phyloP scores from a whole-genome alignment of 805 yeast species.

The Kuraishia cidri region DNA sequence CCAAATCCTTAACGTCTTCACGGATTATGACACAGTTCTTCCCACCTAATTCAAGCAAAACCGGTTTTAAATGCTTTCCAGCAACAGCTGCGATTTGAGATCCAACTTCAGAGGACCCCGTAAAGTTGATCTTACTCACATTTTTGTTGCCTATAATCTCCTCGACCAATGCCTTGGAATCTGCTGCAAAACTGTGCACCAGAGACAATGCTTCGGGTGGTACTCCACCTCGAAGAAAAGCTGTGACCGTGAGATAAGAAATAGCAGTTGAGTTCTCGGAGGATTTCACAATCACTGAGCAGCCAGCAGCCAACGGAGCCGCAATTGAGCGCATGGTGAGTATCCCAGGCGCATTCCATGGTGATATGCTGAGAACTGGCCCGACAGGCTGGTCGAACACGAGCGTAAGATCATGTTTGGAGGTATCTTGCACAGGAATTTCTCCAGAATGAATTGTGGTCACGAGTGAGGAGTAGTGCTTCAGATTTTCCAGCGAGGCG shows the following conservation, averaged over 20 bases:
- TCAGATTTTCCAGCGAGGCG: conserved; percentile 18
- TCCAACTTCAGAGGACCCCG: conserved; percentile 35
- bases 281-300: conserved; percentile 33
- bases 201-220: conserved; percentile 25
- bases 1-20: conserved; percentile 22
- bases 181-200: conserved; percentile 19
- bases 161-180: conserved; percentile 16
- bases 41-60: conserved; percentile 35
- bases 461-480: conserved; percentile 18
- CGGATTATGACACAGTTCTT: conserved; percentile 27
- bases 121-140: conserved; percentile 31
- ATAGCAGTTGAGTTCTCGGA: conserved; percentile 27
- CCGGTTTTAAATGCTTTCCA: conserved; percentile 28
- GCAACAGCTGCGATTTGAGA: conserved; percentile 24
- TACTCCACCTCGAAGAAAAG: conserved; percentile 27
- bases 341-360: conserved; percentile 42
- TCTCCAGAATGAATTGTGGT: conserved; percentile 9
- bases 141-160: conserved; percentile 14
- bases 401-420: conserved; percentile 9
- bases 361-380: conserved; percentile 33
- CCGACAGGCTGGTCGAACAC: conserved; percentile 30
- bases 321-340: conserved; percentile 27
- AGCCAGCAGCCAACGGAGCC: conserved; percentile 40
- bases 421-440: conserved; percentile 10
- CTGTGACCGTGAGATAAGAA: conserved; percentile 21